Base-by-base conservation (phyloP, 1,284 basidiomycete species). In the Cystobasidiaceae sp. region DNA sequence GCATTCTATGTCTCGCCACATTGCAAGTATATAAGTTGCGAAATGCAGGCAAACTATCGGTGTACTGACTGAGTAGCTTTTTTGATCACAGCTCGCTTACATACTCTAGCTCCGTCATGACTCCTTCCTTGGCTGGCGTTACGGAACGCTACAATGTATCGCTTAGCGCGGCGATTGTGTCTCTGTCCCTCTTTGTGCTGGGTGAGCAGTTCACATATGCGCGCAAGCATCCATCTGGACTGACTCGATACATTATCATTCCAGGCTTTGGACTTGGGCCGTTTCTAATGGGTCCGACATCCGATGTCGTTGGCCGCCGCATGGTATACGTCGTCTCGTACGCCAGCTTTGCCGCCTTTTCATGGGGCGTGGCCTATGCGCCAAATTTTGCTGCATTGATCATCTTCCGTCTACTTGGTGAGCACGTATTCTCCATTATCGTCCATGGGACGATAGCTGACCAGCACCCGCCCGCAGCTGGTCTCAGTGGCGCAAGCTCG, bases 371-470 rank as follows among this genome's bases (percentile, higher is more conserved):
- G 17, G 65, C 58, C 19, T 60, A 39, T 44, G 56, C 65, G 9
- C 65, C 65, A 23, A 67, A 67, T 41, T 57, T 46, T 28, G 65
- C 37, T 21, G 58, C 57, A 13, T 33, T 67, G 4, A 45, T 61
- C 6, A 25, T 61, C 46, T 67, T 60, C 50, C 65, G 65, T 11
- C 41, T 67, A 21, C 32, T 67, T 11, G 54, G 54, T 56, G 51
- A 21, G 51, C 48, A 2, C 13, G 17, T 28, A 44, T 11, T 23
- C 9, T 4, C 32, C 33, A 8, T 4, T 4, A n/a, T 11, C 13
- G 19, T 11, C 11, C 37, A 11, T 39, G 37, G 11, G 37, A 39
- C n/a, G 37, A 11, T 30, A 30, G 3, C 30, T 23, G n/a, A 13
- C 23, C n/a, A 9, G 7, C n/a, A 19, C 23, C 17, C 21, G 23